phyloP scores from a whole-genome alignment of 768 basidiomycete species.

The Mycena maculata region DNA sequence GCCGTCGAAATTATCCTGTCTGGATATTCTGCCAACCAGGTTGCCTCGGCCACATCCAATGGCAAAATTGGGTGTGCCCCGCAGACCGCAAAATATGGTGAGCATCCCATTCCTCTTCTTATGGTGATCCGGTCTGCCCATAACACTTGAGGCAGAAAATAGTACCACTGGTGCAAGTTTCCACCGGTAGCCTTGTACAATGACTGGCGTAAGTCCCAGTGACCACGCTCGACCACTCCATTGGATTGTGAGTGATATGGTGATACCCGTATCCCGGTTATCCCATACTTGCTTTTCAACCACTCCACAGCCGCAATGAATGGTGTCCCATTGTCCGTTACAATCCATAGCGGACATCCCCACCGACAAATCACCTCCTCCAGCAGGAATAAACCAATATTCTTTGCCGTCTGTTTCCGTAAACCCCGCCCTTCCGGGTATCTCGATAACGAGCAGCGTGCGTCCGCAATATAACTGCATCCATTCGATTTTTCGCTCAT shows the following conservation, averaged over 20 bases:
- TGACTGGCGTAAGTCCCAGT: conserved; percentile 42
- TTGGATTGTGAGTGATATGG: conserved; percentile 57
- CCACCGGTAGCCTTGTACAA: conserved; percentile 35
- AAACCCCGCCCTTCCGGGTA: conserved; percentile 40
- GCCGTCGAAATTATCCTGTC: conserved; percentile 14
- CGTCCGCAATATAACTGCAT: conserved; percentile 41
- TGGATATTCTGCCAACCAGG: conserved; percentile 39
- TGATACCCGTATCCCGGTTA: conserved; percentile 53
- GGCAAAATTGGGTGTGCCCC: conserved; percentile 38
- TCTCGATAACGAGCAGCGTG: conserved; percentile 35
- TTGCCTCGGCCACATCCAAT: conserved; percentile 42
- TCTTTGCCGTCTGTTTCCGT: conserved; percentile 34
- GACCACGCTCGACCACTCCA: conserved; percentile 48
- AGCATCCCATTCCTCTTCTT: conserved; percentile 31
- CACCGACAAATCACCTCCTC: conserved; percentile 49
- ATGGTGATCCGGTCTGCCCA: conserved; percentile 38
- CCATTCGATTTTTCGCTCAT: conserved; percentile 33
- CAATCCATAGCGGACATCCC: conserved; percentile 48
- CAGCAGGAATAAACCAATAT: conserved; percentile 41
- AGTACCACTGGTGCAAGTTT: conserved; percentile 38
- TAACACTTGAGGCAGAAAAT: conserved; percentile 30
- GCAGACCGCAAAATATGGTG: conserved; percentile 37
- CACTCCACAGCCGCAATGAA: conserved; percentile 40
- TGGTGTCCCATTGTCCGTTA: conserved; percentile 49
- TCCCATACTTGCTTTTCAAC: conserved; percentile 42